Percentiles rank a stretch among this genome's conserved stretches.
Evolutionary conservation across 805 yeast species (phyloP).

Genomic region (Komagataella pastoris): DNA sequence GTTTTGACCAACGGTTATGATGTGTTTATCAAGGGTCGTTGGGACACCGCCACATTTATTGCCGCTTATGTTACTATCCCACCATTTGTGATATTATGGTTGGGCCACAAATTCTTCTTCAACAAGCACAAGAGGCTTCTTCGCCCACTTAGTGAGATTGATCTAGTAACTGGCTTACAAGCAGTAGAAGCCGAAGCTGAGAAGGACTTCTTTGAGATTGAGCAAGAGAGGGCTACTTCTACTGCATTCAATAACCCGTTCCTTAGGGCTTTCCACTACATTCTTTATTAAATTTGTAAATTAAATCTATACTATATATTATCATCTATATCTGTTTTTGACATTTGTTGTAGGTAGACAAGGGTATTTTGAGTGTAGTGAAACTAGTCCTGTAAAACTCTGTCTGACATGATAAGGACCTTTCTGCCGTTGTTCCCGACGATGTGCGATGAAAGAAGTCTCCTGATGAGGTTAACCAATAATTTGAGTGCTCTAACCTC

Average conservation of each 20-base stretch:
- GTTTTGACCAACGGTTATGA: slow-evolving; percentile 64
- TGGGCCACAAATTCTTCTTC: slow-evolving; percentile 39
- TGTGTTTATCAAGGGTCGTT: slow-evolving; percentile 36
- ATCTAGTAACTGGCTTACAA: slow-evolving; percentile 39
- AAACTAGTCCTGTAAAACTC: no score
- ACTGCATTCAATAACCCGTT: neutral
- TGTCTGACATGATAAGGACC: no score
- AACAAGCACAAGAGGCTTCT: slow-evolving; percentile 13
- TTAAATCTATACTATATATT: neutral
- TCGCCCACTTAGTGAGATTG: slow-evolving; percentile 37
- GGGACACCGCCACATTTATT: slow-evolving; percentile 42
- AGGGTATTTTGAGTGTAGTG: no score
- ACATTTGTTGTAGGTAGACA: neutral
- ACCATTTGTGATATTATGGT: slow-evolving; percentile 33
- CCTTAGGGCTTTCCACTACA: neutral
- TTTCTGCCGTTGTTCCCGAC: no score
- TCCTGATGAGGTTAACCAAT: no score
- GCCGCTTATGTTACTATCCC: slow-evolving; percentile 66
- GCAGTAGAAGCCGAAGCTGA: slow-evolving; percentile 34
- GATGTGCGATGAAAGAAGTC: no score
- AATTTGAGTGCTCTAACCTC: no score
- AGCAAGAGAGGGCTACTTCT: neutral
- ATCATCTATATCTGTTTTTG: neutral
- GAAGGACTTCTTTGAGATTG: neutral
- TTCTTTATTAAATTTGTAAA: neutral